phyloP scores from a whole-genome alignment of 2,329 filamentous ascomycete genomes.

The Paraphoma chrysanthemicola region DNA sequence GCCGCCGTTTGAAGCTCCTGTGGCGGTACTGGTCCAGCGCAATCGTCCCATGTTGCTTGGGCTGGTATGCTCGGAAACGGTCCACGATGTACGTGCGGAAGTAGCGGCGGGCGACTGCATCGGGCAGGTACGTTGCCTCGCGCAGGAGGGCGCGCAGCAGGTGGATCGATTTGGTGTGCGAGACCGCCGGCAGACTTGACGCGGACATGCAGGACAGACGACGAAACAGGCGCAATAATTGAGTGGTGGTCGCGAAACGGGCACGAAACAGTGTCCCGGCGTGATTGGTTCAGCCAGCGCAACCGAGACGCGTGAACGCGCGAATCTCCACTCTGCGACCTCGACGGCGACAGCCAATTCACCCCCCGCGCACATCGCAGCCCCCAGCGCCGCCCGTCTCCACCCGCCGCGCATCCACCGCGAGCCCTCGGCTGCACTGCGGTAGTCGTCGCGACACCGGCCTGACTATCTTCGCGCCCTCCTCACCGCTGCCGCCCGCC shows the following conservation, averaged over 20 bases:
- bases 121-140: slow-evolving; percentile 67
- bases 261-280: slow-evolving; percentile 4
- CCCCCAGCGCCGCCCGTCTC: slow-evolving; percentile 2
- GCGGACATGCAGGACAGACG: slow-evolving; percentile 3
- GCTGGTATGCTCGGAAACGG: slow-evolving; percentile 57
- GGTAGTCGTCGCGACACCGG: not conserved
- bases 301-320: slow-evolving; percentile 30
- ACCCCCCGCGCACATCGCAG: slow-evolving; percentile 19
- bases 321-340: slow-evolving; percentile 30
- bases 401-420: not conserved
- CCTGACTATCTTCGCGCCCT: not conserved
- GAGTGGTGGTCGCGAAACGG: slow-evolving; percentile 1
- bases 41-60: slow-evolving; percentile 28
- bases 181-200: slow-evolving; percentile 21
- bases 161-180: slow-evolving; percentile 45
- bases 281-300: slow-evolving; percentile 27
- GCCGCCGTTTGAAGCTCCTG: slow-evolving; percentile 27
- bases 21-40: slow-evolving; percentile 24
- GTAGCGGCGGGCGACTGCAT: slow-evolving; percentile 60
- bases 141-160: slow-evolving; percentile 64
- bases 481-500: slow-evolving; percentile 1
- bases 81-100: slow-evolving; percentile 56
- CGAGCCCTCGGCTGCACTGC: not conserved
- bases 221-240: slow-evolving; percentile 1
- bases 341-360: slow-evolving; percentile 19